A percentile compares a stretch with the other conserved stretches of the same genome.
Conservation (phyloP, 768 basidiomycete species). For the Cystobasidiopsis lactophilus region DNA sequence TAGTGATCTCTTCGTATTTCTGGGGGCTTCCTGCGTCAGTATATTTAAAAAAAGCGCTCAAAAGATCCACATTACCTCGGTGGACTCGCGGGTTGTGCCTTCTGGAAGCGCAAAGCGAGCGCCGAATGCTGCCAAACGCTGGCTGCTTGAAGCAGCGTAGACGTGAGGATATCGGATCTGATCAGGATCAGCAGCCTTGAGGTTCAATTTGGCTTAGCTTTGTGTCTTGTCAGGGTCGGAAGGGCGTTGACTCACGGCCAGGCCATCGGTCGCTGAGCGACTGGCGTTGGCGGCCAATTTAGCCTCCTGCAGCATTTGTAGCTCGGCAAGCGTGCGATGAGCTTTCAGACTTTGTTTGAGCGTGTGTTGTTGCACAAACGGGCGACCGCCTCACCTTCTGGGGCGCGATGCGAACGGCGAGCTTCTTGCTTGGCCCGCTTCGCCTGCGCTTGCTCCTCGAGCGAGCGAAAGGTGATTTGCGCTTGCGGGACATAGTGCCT, state of each 20-base stretch:
- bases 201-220: too few species aligned
- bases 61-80: conserved; percentile 35
- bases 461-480: conserved; percentile 10
- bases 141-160: conserved; percentile 53
- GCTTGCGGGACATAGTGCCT: conserved; percentile 11
- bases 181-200: conserved; percentile 19
- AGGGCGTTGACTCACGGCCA: conserved; percentile 7
- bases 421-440: conserved; percentile 12
- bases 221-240: too few species aligned
- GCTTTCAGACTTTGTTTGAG: neutral
- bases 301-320: neutral
- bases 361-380: neutral
- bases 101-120: conserved; percentile 59
- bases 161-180: conserved; percentile 53
- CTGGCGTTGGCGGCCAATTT: conserved; percentile 1
- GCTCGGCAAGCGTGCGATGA: neutral
- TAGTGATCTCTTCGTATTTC: conserved; percentile 70
- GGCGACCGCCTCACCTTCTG: neutral
- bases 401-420: too few species aligned
- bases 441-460: conserved; percentile 11
- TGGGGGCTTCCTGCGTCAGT: conserved; percentile 23
- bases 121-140: conserved; percentile 48
- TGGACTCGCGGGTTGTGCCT: conserved; percentile 46
- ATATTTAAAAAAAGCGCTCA: neutral
- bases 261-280: conserved; percentile 4